Percentiles rank a stretch among this genome's conserved stretches.
These are phyloP conservation scores for Dissoconium aciculare DNA, from an alignment of 2,329 filamentous ascomycete genomes.

Conservation along the genomic window DNA sequence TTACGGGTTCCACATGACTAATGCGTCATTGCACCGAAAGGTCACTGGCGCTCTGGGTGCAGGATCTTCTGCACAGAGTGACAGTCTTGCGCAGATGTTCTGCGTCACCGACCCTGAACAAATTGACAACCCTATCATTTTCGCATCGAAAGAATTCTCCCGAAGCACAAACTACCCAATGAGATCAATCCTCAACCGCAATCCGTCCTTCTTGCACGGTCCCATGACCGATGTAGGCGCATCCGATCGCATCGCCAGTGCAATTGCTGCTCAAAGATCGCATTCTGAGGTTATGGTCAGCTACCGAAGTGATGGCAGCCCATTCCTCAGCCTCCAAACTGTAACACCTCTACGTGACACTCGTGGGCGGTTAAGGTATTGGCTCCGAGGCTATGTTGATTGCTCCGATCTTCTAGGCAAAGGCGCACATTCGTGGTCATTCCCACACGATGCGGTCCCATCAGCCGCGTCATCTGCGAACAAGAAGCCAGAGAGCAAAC, in stretches of 20 bases:
- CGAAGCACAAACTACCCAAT: constrained; percentile 60
- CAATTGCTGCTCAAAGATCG: constrained; percentile 46
- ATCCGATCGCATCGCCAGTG: constrained; percentile 45
- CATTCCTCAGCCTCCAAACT: constrained; percentile 66
- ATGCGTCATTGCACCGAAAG: constrained; percentile 53
- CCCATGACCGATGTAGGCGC: constrained; percentile 52
- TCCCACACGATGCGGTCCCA: neutral
- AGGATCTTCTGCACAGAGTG: constrained; percentile 38
- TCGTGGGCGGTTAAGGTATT: neutral
- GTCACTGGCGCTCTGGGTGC: constrained; percentile 46
- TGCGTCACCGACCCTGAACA: constrained; percentile 60
- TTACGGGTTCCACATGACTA: constrained; percentile 50
- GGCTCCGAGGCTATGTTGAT: neutral
- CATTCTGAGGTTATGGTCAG: constrained; percentile 61
- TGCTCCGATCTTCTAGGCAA: neutral
- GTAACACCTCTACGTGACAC: constrained; percentile 53
- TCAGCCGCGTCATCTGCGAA: neutral
- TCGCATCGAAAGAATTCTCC: constrained; percentile 63
- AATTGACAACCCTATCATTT: constrained; percentile 59
- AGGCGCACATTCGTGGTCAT: neutral
- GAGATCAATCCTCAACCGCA: constrained; percentile 56
- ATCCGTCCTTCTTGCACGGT: constrained; percentile 64
- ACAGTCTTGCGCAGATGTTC: constrained; percentile 62
- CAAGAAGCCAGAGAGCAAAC: no score
- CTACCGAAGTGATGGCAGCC: constrained; percentile 57